Conservation (phyloP, 495 filamentous ascomycete genomes). For the Aspergillus hancockii region DNA sequence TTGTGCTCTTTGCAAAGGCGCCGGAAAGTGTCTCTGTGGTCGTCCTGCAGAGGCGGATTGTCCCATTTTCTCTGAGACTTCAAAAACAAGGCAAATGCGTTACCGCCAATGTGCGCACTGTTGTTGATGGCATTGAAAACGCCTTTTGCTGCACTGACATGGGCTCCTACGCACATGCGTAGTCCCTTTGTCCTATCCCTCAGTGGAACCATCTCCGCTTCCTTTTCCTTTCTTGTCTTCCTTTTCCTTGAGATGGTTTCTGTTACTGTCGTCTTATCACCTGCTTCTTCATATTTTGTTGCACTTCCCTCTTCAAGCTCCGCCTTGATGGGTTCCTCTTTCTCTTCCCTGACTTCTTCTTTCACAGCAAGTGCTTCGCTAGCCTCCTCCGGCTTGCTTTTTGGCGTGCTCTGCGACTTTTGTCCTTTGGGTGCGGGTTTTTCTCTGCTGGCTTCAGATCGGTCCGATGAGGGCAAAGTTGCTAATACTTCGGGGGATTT, state of each 20-base stretch:
- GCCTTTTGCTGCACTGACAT: constrained; percentile 86
- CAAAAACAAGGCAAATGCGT: constrained; percentile 90
- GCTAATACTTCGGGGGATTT: constrained; percentile 29
- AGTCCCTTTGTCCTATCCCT: constrained; percentile 66
- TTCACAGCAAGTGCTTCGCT: constrained; percentile 16
- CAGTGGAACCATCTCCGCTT: constrained; percentile 60
- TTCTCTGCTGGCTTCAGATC: background rate
- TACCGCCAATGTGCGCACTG: constrained; percentile 76
- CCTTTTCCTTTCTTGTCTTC: constrained; percentile 47
- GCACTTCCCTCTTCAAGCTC: constrained; percentile 5
- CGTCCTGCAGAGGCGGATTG: constrained; percentile 73
- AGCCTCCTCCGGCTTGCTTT: background rate
- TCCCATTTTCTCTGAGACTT: constrained; percentile 95
- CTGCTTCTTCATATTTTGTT: constrained; percentile 17
- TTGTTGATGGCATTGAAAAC: constrained; percentile 89
- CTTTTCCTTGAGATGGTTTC: constrained; percentile 23
- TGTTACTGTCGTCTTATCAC: constrained; percentile 20
- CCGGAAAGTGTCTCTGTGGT: constrained; percentile 67
- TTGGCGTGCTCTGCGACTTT: background rate
- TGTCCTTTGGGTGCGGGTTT: background rate
- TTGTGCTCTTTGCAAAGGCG: constrained; percentile 64
- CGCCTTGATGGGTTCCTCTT: constrained; percentile 1
- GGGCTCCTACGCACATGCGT: constrained; percentile 86
- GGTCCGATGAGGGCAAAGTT: constrained; percentile 12
- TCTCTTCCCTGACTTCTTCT: constrained; percentile 23